Percentiles rank a stretch among this genome's conserved stretches.
These are phyloP conservation scores for Phytophthora sp. DNA, from an alignment of 352 stramenopile genomes.

Conservation along the genomic window DNA sequence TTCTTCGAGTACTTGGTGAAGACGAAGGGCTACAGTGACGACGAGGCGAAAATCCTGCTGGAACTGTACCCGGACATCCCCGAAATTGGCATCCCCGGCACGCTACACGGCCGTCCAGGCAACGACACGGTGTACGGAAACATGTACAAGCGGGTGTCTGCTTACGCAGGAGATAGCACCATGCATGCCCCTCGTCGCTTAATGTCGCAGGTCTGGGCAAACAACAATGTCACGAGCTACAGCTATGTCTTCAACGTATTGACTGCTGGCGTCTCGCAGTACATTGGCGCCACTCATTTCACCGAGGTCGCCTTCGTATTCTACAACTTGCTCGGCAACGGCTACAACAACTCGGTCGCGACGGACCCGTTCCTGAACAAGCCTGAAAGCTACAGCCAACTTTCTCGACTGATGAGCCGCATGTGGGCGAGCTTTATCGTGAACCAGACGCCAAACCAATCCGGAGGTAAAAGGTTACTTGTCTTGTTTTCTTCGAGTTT, in stretches of 20 bases:
- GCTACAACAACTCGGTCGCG: slow-evolving; percentile 30
- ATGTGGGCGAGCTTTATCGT: slow-evolving; percentile 38
- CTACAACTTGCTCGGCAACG: slow-evolving; percentile 33
- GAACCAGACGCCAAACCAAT: slow-evolving; percentile 12
- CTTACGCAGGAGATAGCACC: slow-evolving; percentile 19
- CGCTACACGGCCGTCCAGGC: slow-evolving; percentile 14
- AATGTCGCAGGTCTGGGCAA: slow-evolving; percentile 27
- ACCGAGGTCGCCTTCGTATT: slow-evolving; percentile 39
- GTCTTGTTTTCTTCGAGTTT: too few species aligned
- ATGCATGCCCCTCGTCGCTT: slow-evolving; percentile 31
- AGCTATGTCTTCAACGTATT: slow-evolving; percentile 40
- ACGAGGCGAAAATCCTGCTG: slow-evolving; percentile 4
- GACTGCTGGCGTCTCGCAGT: slow-evolving; percentile 6
- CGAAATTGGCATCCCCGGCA: slow-evolving; percentile 26
- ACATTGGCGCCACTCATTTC: slow-evolving; percentile 25
- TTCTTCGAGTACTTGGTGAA: slow-evolving; percentile 18
- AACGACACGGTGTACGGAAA: neutral
- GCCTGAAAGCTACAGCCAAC: slow-evolving; percentile 11
- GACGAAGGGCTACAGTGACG: neutral
- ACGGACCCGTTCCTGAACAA: slow-evolving; percentile 30
- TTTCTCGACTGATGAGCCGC: slow-evolving; percentile 24
- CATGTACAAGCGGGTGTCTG: slow-evolving; percentile 26
- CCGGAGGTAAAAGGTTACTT: too few species aligned
- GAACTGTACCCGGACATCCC: slow-evolving; percentile 31
- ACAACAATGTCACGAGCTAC: slow-evolving; percentile 28